Evolutionary conservation across 164 flowering plant species (phyloP), one percentile per base, ranked within the genome.

Genomic region (Aristolochia contorta): DNA sequence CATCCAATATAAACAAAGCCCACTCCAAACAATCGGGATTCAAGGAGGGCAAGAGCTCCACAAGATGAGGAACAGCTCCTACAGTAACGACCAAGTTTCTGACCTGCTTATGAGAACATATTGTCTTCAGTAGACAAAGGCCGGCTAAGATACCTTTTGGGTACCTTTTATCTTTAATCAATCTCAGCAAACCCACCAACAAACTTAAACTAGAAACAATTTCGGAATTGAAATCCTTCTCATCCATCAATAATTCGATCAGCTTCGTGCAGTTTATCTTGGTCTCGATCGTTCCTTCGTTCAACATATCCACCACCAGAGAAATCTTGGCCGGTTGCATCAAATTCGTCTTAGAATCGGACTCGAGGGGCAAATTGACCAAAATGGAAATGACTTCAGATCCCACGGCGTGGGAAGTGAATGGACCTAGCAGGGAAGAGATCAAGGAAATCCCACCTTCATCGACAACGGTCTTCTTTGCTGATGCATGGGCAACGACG

Each of bases 331-430:
- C 80, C 0, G 97, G 97, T 64, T 91, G 84, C 82, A 79, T 75
- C 78, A 91, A 64, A 64, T 77, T 78, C 43, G 56, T 49, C 72
- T 68, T 84, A 1, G 84, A 71, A 12, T 82, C 90, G 0, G 84
- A 82, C 80, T 83, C 86, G 23, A 91, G 85, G 2, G 64, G 56
- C 77, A 91, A 75, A 67, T 80, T 77, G 56, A 84, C 96, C 27
- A 91, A 77, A 70, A 88, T 83, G 16, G 80, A 87, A 67, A 91
- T 68, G 12, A 72, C 80, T 65, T 91, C 97, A 0, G 84, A 88
- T 32, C 97, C 97, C 43, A 91, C 97, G 1, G 84, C 88, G 54
- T 91, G 88, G 4, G 91, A 80, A 20, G 97, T 91, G 62, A 91
- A 88, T 16, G 89, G 93, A 50, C 96, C 97, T 18, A 91, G 64